These are phyloP conservation scores for Pythium scleroteichum DNA, from an alignment of 352 stramenopile genomes.

Conservation along the genomic window DNA sequence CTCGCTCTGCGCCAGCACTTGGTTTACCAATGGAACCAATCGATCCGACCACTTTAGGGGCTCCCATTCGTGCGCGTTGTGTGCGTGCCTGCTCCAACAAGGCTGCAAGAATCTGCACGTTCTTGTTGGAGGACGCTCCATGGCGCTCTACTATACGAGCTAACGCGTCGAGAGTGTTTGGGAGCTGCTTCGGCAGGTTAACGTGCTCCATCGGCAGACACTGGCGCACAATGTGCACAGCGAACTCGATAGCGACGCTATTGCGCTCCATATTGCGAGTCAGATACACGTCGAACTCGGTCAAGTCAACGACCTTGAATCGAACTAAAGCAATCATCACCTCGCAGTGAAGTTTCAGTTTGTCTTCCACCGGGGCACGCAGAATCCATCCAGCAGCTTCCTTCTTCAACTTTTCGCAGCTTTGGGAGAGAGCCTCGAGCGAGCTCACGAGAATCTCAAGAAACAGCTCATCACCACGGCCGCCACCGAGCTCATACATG, in stretches of 20 bases:
- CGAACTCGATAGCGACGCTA: constrained; percentile 95
- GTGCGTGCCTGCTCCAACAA: constrained; percentile 78
- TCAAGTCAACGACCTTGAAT: constrained; percentile 92
- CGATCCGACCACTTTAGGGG: constrained; percentile 52
- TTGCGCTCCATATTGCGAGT: constrained; percentile 95
- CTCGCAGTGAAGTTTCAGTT: constrained; percentile 95
- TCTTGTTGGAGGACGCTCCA: constrained; percentile 76
- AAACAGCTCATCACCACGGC: constrained; percentile 90
- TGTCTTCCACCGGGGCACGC: constrained; percentile 92
- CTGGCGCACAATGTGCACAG: constrained; percentile 93
- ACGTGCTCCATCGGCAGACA: constrained; percentile 94
- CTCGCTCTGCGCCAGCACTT: constrained; percentile 33
- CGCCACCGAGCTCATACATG: constrained; percentile 92
- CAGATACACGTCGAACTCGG: constrained; percentile 95
- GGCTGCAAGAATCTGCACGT: constrained; percentile 81
- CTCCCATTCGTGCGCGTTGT: constrained; percentile 35
- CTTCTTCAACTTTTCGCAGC: constrained; percentile 92
- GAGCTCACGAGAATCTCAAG: constrained; percentile 95
- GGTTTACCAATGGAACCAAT: constrained; percentile 51
- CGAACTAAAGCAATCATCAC: constrained; percentile 95
- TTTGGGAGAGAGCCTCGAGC: constrained; percentile 92
- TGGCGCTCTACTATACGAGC: constrained; percentile 83
- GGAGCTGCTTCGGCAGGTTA: constrained; percentile 85
- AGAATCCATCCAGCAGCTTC: constrained; percentile 95
- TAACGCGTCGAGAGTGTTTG: constrained; percentile 93